Conservation (phyloP, 176 grass and related monocot genomes). For the Metroxylon sagu region DNA sequence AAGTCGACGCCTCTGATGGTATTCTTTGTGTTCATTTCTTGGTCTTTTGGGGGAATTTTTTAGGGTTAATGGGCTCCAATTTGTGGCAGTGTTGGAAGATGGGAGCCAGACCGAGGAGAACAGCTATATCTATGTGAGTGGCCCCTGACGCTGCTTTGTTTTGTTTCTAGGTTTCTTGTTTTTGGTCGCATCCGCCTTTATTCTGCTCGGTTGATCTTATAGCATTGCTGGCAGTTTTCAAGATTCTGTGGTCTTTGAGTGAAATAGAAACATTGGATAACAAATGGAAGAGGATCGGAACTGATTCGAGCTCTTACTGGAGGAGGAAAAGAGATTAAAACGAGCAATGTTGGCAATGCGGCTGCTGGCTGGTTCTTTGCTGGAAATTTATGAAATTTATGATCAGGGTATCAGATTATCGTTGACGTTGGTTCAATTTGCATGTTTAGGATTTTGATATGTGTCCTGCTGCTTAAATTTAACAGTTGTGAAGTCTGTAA, state of each 20-base stretch:
- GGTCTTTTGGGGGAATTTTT: slow-evolving; percentile 7
- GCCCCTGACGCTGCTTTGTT: not conserved
- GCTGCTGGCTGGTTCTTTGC: too few relatives aligned
- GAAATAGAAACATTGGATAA: not conserved
- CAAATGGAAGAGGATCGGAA: not conserved
- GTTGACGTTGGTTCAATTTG: too few relatives aligned
- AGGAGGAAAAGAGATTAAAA: too few relatives aligned
- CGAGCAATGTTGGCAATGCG: too few relatives aligned
- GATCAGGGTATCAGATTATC: too few relatives aligned
- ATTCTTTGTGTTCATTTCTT: slow-evolving; percentile 1
- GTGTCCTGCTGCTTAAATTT: too few relatives aligned
- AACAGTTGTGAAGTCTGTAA: too few relatives aligned
- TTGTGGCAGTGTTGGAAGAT: slow-evolving; percentile 66
- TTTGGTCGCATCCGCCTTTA: not conserved
- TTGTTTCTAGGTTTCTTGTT: not conserved
- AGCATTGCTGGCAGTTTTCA: too few relatives aligned
- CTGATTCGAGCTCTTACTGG: too few relatives aligned
- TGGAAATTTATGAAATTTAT: too few relatives aligned
- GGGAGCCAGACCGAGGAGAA: slow-evolving; percentile 66
- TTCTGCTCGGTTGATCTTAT: not conserved
- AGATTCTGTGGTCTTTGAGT: too few relatives aligned
- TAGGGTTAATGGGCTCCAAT: slow-evolving; percentile 14
- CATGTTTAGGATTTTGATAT: too few relatives aligned
- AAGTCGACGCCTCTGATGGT: slow-evolving; percentile 87
- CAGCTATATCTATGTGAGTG: slow-evolving; percentile 73